These are phyloP conservation scores for Eimeria mitis DNA, from an alignment of 169 alveolate species.

Conservation along the genomic window DNA sequence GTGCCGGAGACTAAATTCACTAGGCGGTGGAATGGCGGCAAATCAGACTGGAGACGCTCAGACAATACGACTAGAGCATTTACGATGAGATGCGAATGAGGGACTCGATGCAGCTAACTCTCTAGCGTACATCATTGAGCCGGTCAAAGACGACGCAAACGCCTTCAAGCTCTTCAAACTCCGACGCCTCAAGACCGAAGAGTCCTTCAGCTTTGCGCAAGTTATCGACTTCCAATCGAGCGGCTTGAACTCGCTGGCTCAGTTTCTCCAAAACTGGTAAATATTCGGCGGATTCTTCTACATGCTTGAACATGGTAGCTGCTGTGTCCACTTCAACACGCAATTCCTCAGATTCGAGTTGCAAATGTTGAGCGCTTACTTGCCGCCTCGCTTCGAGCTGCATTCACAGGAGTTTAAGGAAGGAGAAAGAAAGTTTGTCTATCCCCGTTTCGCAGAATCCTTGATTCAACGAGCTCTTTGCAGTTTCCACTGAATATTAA, in stretches of 20 bases:
- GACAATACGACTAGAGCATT: background rate
- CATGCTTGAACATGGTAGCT: conserved; percentile 8
- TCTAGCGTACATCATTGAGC: conserved; percentile 49
- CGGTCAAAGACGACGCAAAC: conserved; percentile 48
- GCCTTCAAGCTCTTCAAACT: conserved; percentile 64
- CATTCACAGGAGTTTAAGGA: background rate
- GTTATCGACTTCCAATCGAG: conserved; percentile 40
- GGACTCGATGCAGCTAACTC: background rate
- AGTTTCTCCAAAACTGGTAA: conserved; percentile 20
- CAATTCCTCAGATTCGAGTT: conserved; percentile 30
- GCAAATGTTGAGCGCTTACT: conserved; percentile 46
- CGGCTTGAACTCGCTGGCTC: conserved; percentile 34
- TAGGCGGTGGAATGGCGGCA: background rate
- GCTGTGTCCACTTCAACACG: conserved; percentile 39
- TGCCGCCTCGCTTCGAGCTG: conserved; percentile 79
- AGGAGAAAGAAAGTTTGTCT: background rate
- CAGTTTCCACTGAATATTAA: background rate
- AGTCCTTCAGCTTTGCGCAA: conserved; percentile 76
- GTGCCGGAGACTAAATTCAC: background rate
- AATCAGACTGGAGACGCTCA: background rate
- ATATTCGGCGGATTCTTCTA: conserved; percentile 28
- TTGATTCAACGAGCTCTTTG: background rate
- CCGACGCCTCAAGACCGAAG: conserved; percentile 79
- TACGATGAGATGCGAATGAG: background rate
- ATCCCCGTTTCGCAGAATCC: background rate